phyloP scores from a whole-genome alignment of 495 filamentous ascomycete genomes.

The Parachaetomium inaequale region DNA sequence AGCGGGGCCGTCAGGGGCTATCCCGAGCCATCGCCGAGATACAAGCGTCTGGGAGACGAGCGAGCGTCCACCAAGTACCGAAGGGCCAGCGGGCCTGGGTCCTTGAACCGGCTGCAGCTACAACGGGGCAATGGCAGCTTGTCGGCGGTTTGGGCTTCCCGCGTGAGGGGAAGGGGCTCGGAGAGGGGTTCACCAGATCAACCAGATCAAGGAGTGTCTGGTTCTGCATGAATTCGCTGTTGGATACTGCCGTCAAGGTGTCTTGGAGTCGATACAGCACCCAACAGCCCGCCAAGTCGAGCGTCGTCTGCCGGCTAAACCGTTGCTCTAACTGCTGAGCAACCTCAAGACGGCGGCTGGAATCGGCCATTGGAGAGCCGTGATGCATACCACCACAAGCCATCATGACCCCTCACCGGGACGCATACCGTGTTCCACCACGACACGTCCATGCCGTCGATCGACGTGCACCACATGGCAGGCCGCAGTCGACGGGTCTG shows the following conservation, averaged over 20 bases:
- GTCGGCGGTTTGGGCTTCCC: slow-evolving; percentile 5
- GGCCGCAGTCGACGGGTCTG: not conserved
- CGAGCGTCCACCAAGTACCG: not conserved
- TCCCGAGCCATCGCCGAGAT: slow-evolving; percentile 32
- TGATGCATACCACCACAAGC: not conserved
- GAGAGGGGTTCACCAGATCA: not conserved
- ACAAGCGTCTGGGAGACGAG: not conserved
- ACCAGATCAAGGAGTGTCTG: not conserved
- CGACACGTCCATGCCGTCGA: not conserved
- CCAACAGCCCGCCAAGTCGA: not conserved
- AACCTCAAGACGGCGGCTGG: not conserved
- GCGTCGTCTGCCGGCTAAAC: slow-evolving; percentile 5
- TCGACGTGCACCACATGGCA: slow-evolving; percentile 2
- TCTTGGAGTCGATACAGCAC: not conserved
- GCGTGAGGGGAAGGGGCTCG: slow-evolving; percentile 2
- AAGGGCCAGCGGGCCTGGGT: not conserved
- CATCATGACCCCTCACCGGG: not conserved
- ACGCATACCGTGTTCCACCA: not conserved
- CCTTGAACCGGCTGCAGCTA: slow-evolving; percentile 1
- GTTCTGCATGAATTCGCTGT: not conserved
- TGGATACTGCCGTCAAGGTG: slow-evolving; percentile 1
- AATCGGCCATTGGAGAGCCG: slow-evolving; percentile 6
- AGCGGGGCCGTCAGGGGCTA: slow-evolving; percentile 7
- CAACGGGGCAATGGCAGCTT: not conserved
- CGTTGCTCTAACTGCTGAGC: not conserved